A percentile compares a stretch with the other conserved stretches of the same genome.
phyloP scores from a whole-genome alignment of 192 early-diverging fungal species.

The Backusella tuberculispora region DNA sequence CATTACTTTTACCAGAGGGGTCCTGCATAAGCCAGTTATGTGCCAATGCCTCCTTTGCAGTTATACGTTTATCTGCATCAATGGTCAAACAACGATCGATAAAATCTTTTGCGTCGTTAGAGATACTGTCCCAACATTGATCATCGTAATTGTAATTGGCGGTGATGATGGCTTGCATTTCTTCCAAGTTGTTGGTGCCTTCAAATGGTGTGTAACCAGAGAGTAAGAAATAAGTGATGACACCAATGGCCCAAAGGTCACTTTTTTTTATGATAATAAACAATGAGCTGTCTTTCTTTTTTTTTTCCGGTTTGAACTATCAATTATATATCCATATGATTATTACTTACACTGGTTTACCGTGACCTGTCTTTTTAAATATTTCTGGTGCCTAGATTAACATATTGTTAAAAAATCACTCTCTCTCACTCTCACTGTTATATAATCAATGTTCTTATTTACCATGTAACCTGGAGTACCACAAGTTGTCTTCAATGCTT shows the following conservation, averaged over 20 bases:
- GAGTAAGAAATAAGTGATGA: conserved; percentile 77
- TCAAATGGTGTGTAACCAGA: conserved; percentile 81
- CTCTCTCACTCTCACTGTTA: no score
- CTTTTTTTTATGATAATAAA: conserved; percentile 13
- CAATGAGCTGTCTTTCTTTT: neutral
- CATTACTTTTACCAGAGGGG: conserved; percentile 25
- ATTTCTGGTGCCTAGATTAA: conserved; percentile 59
- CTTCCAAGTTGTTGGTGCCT: conserved; percentile 51
- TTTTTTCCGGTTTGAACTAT: neutral
- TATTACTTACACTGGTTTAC: conserved; percentile 63
- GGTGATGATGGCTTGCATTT: conserved; percentile 60
- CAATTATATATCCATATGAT: neutral
- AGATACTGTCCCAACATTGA: conserved; percentile 61
- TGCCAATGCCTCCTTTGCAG: conserved; percentile 70
- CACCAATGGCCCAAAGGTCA: conserved; percentile 85
- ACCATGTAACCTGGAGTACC: conserved; percentile 87
- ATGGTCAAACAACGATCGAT: conserved; percentile 66
- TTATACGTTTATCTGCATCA: conserved; percentile 73
- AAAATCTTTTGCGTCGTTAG: conserved; percentile 66
- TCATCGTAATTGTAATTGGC: conserved; percentile 69
- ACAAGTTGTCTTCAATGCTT: conserved; percentile 69
- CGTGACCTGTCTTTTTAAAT: conserved; percentile 63
- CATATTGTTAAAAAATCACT: conserved; percentile 1
- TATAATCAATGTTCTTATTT: neutral
- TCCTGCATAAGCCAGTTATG: conserved; percentile 72